These are phyloP conservation scores for Aspergillaceae sp. DNA, from an alignment of 2,329 filamentous ascomycete species.

Conservation along the genomic window DNA sequence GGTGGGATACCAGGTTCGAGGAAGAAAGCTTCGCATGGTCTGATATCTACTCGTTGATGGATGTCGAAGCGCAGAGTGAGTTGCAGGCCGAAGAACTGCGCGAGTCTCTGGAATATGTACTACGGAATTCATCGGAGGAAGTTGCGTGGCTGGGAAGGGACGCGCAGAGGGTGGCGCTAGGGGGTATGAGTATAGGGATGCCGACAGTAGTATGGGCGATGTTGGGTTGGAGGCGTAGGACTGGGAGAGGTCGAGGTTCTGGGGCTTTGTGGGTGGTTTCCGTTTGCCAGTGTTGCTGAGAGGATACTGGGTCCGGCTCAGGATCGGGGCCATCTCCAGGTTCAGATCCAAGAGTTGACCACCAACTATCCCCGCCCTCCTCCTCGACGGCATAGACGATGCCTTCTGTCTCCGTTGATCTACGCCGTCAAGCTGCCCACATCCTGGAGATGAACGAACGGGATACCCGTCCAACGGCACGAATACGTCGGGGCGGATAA, in stretches of 20 bases:
- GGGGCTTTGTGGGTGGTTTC: not conserved
- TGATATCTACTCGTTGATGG: not conserved
- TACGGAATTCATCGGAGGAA: slow-evolving; percentile 6
- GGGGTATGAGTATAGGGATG: slow-evolving; percentile 9
- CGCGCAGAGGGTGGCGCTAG: slow-evolving; percentile 6
- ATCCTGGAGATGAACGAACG: not conserved
- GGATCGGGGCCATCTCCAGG: too few relatives aligned
- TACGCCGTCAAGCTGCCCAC: not conserved
- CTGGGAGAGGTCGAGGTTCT: not conserved
- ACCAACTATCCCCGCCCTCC: not conserved
- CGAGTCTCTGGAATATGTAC: not conserved
- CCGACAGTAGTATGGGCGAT: slow-evolving; percentile 6
- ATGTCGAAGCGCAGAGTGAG: not conserved
- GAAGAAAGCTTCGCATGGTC: not conserved
- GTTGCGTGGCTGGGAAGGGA: slow-evolving; percentile 3
- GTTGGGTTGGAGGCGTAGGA: too few relatives aligned
- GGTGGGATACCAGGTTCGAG: not conserved
- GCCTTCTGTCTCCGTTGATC: not conserved
- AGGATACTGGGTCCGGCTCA: too few relatives aligned
- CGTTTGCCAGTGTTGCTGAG: not conserved
- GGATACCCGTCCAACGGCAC: not conserved
- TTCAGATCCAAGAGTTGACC: too few relatives aligned
- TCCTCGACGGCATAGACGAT: not conserved
- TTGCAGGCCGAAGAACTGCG: not conserved
- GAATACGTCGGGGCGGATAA: not conserved